These are phyloP conservation scores for Yarrowia deformans DNA, from an alignment of 805 yeast genomes.

Conservation along the genomic window DNA sequence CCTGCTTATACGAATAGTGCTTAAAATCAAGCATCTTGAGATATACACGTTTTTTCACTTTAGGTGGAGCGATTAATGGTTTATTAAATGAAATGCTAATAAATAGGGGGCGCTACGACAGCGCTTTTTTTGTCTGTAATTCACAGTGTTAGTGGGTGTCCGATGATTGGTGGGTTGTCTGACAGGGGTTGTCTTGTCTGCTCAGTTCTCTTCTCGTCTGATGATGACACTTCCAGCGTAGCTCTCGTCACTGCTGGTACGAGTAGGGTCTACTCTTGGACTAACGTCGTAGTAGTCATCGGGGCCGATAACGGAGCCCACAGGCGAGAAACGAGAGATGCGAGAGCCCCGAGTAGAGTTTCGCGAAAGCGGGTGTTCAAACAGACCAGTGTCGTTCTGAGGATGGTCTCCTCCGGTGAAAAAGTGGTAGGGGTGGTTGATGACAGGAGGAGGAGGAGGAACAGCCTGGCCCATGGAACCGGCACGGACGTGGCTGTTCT, in stretches of 20 bases:
- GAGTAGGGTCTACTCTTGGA: conserved; percentile 10
- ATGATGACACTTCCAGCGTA: conserved; percentile 35
- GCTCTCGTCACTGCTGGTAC: conserved; percentile 25
- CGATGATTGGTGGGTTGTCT: background rate
- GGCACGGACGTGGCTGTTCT: conserved; percentile 16
- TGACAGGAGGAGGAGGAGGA: background rate
- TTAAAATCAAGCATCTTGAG: too few species aligned
- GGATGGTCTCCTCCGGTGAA: conserved; percentile 25
- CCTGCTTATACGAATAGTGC: too few species aligned
- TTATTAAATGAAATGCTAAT: conserved; percentile 26
- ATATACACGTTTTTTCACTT: too few species aligned
- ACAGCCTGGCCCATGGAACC: conserved; percentile 18
- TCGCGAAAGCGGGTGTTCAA: conserved; percentile 19
- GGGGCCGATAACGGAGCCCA: conserved; percentile 28
- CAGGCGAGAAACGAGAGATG: conserved; percentile 22
- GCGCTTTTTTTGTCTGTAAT: background rate
- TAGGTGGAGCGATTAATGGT: conserved; percentile 6
- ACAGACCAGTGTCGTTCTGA: conserved; percentile 27
- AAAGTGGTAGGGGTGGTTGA: conserved; percentile 29
- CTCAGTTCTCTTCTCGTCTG: conserved; percentile 18
- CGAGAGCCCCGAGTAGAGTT: conserved; percentile 18
- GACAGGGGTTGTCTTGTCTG: too few species aligned
- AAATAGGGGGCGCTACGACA: conserved; percentile 10
- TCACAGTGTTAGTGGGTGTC: conserved; percentile 19
- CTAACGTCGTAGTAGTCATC: conserved; percentile 21